phyloP scores from a whole-genome alignment of 1,284 basidiomycete species.

The Malassezia japonica region DNA sequence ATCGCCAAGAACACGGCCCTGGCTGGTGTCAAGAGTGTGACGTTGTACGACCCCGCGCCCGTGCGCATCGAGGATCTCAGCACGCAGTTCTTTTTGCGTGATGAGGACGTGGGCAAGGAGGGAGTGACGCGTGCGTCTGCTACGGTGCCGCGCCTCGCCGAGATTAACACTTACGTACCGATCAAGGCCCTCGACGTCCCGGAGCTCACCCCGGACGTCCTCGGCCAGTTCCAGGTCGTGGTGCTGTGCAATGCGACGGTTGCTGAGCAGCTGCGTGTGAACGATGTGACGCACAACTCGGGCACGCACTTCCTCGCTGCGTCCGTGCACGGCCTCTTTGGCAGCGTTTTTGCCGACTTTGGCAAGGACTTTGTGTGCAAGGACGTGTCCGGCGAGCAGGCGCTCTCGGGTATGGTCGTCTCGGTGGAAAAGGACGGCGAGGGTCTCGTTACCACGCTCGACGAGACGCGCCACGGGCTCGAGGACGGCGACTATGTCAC shows the following conservation, averaged over 20 bases:
- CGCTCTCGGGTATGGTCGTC: slow-evolving; percentile 88
- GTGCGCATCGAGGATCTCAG: slow-evolving; percentile 79
- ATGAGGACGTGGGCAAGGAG: slow-evolving; percentile 75
- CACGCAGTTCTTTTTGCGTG: slow-evolving; percentile 89
- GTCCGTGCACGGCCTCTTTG: slow-evolving; percentile 88
- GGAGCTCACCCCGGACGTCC: slow-evolving; percentile 27
- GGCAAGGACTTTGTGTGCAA: slow-evolving; percentile 87
- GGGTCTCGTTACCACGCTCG: slow-evolving; percentile 86
- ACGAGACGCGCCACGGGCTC: slow-evolving; percentile 92
- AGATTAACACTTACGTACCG: slow-evolving; percentile 93
- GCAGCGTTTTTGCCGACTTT: slow-evolving; percentile 93
- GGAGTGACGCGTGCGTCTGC: slow-evolving; percentile 61
- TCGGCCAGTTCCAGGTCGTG: slow-evolving; percentile 56
- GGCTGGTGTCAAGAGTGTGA: slow-evolving; percentile 96
- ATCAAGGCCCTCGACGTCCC: slow-evolving; percentile 58
- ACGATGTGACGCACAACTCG: slow-evolving; percentile 59
- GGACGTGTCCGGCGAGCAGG: slow-evolving; percentile 89
- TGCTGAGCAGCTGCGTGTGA: slow-evolving; percentile 81
- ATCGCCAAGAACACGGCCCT: slow-evolving; percentile 90
- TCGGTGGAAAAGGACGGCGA: slow-evolving; percentile 58
- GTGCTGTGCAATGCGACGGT: slow-evolving; percentile 73
- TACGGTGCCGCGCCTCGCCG: slow-evolving; percentile 78
- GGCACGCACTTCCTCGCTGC: slow-evolving; percentile 85
- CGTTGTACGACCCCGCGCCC: slow-evolving; percentile 84
- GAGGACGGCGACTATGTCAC: slow-evolving; percentile 97